Conservation (phyloP, 257 asterid species). For the Rehmannia glutinosa region DNA sequence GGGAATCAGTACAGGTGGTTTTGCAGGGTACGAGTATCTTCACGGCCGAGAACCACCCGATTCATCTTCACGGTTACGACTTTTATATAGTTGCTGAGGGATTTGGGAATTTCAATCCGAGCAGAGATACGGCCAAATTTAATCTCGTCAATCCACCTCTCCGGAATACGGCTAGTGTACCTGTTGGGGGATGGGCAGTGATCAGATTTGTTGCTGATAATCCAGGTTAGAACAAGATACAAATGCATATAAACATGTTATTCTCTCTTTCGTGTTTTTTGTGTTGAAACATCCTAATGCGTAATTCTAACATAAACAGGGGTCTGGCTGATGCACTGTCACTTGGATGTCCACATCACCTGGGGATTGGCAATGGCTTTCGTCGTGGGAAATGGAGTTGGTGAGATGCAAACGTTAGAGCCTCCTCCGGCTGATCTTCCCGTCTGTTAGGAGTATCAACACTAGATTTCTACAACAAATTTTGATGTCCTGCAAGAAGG, state of each 20-base stretch:
- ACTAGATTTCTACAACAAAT: not conserved
- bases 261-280: too few relatives aligned
- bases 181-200: conserved; percentile 89
- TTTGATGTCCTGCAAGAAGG: not conserved
- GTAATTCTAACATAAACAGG: too few relatives aligned
- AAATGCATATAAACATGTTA: too few relatives aligned
- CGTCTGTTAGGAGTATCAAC: not conserved
- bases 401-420: conserved; percentile 47
- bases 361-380: conserved; percentile 92
- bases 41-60: conserved; percentile 84
- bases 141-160: conserved; percentile 85
- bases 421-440: conserved; percentile 75
- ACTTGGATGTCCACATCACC: conserved; percentile 74
- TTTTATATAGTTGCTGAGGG: conserved; percentile 83
- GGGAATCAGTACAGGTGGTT: conserved; percentile 71
- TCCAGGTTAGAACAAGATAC: conserved; percentile 56
- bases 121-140: conserved; percentile 52
- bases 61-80: conserved; percentile 92
- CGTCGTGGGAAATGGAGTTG: conserved; percentile 71
- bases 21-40: conserved; percentile 82
- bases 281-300: too few relatives aligned
- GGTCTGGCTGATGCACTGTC: conserved; percentile 87
- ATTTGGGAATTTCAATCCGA: conserved; percentile 74
- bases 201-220: conserved; percentile 90
- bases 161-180: conserved; percentile 74